Evolutionary conservation across 2,329 filamentous ascomycete species (phyloP).

Genomic region (Elsinoe fawcettii): DNA sequence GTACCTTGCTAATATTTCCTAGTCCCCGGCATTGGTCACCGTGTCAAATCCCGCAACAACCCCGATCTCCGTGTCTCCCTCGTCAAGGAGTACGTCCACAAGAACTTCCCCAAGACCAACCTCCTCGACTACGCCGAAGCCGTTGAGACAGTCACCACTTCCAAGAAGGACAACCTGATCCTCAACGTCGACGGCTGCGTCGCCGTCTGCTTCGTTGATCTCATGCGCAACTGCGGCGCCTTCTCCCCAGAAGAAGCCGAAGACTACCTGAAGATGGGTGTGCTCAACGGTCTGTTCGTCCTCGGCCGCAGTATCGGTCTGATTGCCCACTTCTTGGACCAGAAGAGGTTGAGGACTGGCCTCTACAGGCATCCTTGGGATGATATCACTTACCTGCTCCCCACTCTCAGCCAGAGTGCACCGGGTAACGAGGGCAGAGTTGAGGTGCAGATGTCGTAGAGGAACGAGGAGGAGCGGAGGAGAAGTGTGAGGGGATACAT

Average conservation of each 20-base stretch:
- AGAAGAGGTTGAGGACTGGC: constrained; percentile 97
- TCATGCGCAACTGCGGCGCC: constrained; percentile 94
- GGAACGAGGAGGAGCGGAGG: not conserved
- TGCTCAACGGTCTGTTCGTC: constrained; percentile 98
- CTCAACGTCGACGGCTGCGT: constrained; percentile 98
- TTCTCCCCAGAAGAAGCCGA: constrained; percentile 95
- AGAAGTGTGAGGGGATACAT: not conserved
- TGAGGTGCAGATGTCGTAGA: constrained; percentile 66
- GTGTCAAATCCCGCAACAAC: constrained; percentile 99
- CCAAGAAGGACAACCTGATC: constrained; percentile 99
- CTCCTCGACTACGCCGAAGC: constrained; percentile 97
- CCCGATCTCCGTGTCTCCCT: constrained; percentile 98
- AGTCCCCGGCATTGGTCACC: constrained; percentile 96
- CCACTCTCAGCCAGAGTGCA: constrained; percentile 62
- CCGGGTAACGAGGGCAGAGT: constrained; percentile 77
- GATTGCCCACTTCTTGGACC: constrained; percentile 98
- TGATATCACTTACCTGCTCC: constrained; percentile 91
- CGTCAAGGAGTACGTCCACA: constrained; percentile 96
- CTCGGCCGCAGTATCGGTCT: constrained; percentile 95
- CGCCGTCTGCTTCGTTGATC: constrained; percentile 96
- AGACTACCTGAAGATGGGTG: constrained; percentile 98
- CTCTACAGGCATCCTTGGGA: constrained; percentile 98
- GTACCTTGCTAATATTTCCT: constrained; percentile 25
- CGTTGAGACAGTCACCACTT: constrained; percentile 95
- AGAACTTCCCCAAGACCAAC: constrained; percentile 97